Conservation (phyloP, 2,329 filamentous ascomycete genomes). For the Xylaria sp. region DNA sequence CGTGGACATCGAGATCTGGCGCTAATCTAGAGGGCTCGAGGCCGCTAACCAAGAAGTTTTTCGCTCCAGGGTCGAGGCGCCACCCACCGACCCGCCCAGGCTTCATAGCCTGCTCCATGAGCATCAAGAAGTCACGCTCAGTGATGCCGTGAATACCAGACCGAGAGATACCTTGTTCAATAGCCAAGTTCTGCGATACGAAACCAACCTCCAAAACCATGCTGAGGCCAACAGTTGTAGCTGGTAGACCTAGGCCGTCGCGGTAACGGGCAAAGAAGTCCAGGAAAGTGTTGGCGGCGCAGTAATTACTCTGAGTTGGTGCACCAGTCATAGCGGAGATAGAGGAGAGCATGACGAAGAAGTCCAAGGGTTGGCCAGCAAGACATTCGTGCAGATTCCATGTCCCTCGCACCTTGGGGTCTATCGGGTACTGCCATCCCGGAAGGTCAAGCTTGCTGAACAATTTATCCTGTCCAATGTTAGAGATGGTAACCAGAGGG, state of each 20-base stretch:
- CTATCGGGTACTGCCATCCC: constrained; percentile 37
- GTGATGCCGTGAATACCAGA: constrained; percentile 36
- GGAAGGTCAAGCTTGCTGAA: constrained; percentile 27
- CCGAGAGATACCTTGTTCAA: constrained; percentile 35
- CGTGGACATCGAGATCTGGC: constrained; percentile 33
- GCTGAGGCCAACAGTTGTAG: constrained; percentile 33
- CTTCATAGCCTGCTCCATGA: constrained; percentile 36
- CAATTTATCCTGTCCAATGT: constrained; percentile 19
- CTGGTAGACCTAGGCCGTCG: constrained; percentile 22
- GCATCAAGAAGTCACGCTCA: constrained; percentile 34
- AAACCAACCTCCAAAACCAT: constrained; percentile 37
- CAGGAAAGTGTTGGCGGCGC: constrained; percentile 28
- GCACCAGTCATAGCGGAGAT: constrained; percentile 48
- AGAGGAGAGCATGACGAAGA: constrained; percentile 53
- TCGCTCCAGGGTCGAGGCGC: constrained; percentile 32
- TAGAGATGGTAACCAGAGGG: neutral
- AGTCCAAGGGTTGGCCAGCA: constrained; percentile 47
- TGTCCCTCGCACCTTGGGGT: constrained; percentile 38
- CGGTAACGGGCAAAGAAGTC: constrained; percentile 35
- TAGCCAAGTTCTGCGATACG: constrained; percentile 32
- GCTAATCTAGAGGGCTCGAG: constrained; percentile 33
- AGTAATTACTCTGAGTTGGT: constrained; percentile 51
- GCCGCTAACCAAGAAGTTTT: constrained; percentile 36
- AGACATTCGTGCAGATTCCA: constrained; percentile 35
- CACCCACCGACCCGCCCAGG: constrained; percentile 29